Base-by-base conservation (phyloP, 176 grass and related monocot genomes). In the Elymus sibiricus region DNA sequence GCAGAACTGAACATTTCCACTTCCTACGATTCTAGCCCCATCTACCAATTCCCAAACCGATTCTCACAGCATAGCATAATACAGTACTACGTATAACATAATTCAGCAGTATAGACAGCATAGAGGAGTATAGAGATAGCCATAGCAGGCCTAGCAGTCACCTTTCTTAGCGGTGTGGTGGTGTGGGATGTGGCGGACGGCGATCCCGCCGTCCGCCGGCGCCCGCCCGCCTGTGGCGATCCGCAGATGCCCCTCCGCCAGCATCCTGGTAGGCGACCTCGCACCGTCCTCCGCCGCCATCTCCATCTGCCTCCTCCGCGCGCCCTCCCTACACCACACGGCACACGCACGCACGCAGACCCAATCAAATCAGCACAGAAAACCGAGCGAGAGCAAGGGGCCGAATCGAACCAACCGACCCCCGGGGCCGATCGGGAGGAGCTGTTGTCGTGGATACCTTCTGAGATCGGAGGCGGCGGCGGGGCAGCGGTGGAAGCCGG, bases 241-340 rank as follows among this genome's bases (percentile, higher is more conserved):
- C 34, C 90, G 70, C 51, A 91, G 86, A 79, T 91, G 86, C 26
- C 90, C 90, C 70, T 91, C 90, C 86, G 77, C 82, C 72, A 91
- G 86, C 90, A 91, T 88, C 90, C 90, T 85, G 71, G 90, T 91
- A 7, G 90, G 90, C 42, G 90, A 91, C 86, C 74, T 91, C 71
- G 71, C 82, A 11, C 86, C 90, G 5, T 88, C 90, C 31, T 88
- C 86, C 90, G 90, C 86, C 53, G 90, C 82, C 90, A 91, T 91
- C 31, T 85, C 86, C 72, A 64, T 70, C 72, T 39, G 63, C 88
- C 70, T 76, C 67, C 81, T 85, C 90, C 70, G 70, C 76, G 4
- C 77, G 40, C 42, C 82, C 86, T 91, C 11, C 75, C 76, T 31
- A 2, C 10, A 76, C 47, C 42, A 44, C 42, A 44, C 42, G 35